A percentile compares a stretch with the other conserved stretches of the same genome.
Evolutionary conservation across 805 yeast species (phyloP).

Genomic region (Nakazawaea peltata): DNA sequence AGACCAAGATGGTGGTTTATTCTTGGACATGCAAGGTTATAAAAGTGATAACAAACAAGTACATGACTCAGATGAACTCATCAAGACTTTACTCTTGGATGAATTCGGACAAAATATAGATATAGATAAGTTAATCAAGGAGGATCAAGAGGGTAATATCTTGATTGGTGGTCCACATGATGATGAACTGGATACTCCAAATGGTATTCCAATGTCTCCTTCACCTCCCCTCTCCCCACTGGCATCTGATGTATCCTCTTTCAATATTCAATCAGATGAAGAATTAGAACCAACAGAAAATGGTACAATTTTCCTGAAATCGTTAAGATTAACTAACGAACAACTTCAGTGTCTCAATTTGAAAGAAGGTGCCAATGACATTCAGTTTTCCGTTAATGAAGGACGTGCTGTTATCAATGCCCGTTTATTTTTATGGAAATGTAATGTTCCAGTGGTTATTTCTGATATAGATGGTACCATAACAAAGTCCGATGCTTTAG

Average conservation of each 20-base stretch:
- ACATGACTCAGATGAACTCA: constrained; percentile 65
- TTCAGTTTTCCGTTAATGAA: constrained; percentile 72
- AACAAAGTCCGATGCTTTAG: constrained; percentile 94
- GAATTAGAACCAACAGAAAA: constrained; percentile 12
- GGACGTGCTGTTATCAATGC: constrained; percentile 75
- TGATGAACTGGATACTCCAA: not conserved
- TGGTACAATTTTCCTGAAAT: constrained; percentile 52
- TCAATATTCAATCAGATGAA: constrained; percentile 15
- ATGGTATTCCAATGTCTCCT: too few species aligned
- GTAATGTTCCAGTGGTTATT: constrained; percentile 82
- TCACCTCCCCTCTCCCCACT: constrained; percentile 16
- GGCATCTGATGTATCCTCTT: constrained; percentile 18
- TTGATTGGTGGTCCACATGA: constrained; percentile 32
- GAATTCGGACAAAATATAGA: constrained; percentile 58
- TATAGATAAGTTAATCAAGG: constrained; percentile 35
- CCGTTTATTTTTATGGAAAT: constrained; percentile 75
- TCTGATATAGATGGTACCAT: constrained; percentile 98
- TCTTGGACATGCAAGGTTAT: constrained; percentile 93
- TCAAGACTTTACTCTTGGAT: constrained; percentile 65
- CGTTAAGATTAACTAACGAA: constrained; percentile 84
- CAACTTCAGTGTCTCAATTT: constrained; percentile 71
- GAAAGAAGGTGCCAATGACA: constrained; percentile 69
- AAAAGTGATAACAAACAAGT: constrained; percentile 77
- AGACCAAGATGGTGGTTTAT: constrained; percentile 83
- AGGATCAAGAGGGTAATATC: constrained; percentile 62